Evolutionary conservation across 2,329 filamentous ascomycete species (phyloP), one percentile per base, ranked within the genome.

Genomic region (Fusarium agapanthi): DNA sequence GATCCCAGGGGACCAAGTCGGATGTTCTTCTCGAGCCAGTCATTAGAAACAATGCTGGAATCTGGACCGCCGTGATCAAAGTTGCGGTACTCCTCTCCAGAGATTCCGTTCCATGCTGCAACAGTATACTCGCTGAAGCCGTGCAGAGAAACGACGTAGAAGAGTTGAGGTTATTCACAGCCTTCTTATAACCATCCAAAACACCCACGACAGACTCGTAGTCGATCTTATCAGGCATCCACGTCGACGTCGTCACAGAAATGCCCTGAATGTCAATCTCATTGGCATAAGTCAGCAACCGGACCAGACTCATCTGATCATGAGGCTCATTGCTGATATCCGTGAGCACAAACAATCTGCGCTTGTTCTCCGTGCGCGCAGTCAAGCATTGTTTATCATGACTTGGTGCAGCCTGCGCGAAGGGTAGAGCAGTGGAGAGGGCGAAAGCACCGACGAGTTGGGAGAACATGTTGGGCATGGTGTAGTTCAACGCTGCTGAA

Each of bases 81-180:
- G 18, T 70, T 37, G 0, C 62, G 67, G 7, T 71, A 71, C 7
- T 71, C 67, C 0, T 71, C 68, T 1, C 68, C 68, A 0, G 68
- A 71, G 1, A 90, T 90, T 0, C 88, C 88, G 1, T 81, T 83
- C 88, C 88, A 90, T 0, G 87, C 80, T 0, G 88, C 88, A 38
- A 84, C 73, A 0, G 81, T 83, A 66, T 90, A 91, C 45, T 86
- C 81, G 69, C 86, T 87, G 81, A 85, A 90, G 3, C 83, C 87
- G 66, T 90, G 88, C 0, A 89, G 76, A 0, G 85, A 87, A 3
- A 79, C 80, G 26, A 90, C 88, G 74, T 88, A 90, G 67, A 88
- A 86, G 1, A 90, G 75, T 12, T 86, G 7, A 73, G 57, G n/a
- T 65, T 72, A 1, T 60, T 37, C 7, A 69, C 30, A 20, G 86